Base-by-base conservation (phyloP, 768 basidiomycete species). In the Kwoniella dejecticola region DNA sequence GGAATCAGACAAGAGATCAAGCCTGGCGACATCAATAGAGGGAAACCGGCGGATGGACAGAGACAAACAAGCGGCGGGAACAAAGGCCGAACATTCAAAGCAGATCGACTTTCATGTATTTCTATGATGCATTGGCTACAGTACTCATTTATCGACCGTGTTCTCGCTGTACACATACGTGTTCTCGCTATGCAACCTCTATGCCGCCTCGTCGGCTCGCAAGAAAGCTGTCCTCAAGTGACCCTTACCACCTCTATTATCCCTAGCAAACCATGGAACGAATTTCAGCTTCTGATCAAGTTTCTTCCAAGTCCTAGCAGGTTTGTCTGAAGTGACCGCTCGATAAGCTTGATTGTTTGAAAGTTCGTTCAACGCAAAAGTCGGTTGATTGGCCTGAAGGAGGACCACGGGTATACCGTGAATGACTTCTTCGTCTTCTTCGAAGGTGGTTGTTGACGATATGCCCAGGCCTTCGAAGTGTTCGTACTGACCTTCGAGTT, bases 241-340 rank as follows among this genome's bases (percentile, higher is more conserved):
- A 15, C 67, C 67, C 15, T 23, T 30, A 1, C 70, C 70, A 36
- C 67, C 70, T 27, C 70, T 36, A 24, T 71, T 71, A 13, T 61
- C 70, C 24, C 70, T 60, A 15, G 67, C 64, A 42, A 69, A 68
- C 64, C 67, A 71, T 21, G 70, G 70, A 11, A 67, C 62, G 8
- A 69, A 65, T 12, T 21, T 60, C 4, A 71, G 29, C 33, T 42
- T 45, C 24, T 62, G n/a, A 4, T 45, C 57, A 50, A 71, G 38
- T 47, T 49, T 46, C 50, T 45, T 52, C 64, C 64, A 71, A 15
- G 52, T 53, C 31, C 70, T 66, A 5, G 66, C 59, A 13, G 60
- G 56, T 21, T 31, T 19, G 2, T 47, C 36, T 6, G 17, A 31
- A 21, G 6, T 48, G 19, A 54, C 62, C 4, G 30, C 50, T n/a